phyloP scores from a whole-genome alignment of 306 rosid species.

The Echinosophora koreensis region DNA sequence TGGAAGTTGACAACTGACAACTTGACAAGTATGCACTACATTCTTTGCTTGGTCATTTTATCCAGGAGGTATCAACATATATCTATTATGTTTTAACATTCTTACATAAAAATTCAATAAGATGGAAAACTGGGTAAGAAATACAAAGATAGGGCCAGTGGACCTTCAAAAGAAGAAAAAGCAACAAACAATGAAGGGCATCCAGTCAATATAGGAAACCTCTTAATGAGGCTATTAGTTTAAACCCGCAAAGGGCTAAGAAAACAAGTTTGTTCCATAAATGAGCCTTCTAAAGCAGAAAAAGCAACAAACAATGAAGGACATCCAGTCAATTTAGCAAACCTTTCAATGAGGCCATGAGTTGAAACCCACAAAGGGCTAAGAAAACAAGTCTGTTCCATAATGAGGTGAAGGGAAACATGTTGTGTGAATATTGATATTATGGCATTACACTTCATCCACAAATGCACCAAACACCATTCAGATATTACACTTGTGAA shows the following conservation, averaged over 20 bases:
- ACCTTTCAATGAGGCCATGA: background rate
- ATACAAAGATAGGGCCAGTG: background rate
- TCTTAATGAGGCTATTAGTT: background rate
- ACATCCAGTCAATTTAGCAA: conserved; percentile 16
- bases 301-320: background rate
- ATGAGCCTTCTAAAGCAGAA: background rate
- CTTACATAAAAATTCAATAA: background rate
- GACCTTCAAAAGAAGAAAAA: background rate
- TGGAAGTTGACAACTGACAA: conserved; percentile 1
- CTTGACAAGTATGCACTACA: background rate
- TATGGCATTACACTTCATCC: background rate
- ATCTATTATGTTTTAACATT: conserved; percentile 12
- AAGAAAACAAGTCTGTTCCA: conserved; percentile 5
- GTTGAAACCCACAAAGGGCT: conserved; percentile 13
- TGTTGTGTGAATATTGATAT: background rate
- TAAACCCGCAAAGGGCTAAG: background rate
- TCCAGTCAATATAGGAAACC: conserved; percentile 20
- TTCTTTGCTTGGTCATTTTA: conserved; percentile 6
- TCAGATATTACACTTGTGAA: background rate
- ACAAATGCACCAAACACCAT: conserved; percentile 10
- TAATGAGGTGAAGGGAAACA: background rate
- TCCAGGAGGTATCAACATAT: background rate
- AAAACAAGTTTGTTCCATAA: conserved; percentile 7
- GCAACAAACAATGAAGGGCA: background rate
- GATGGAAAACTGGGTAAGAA: background rate